Base-by-base conservation (phyloP, 2,329 filamentous ascomycete genomes). In the Cordyceps cateniannulata region DNA sequence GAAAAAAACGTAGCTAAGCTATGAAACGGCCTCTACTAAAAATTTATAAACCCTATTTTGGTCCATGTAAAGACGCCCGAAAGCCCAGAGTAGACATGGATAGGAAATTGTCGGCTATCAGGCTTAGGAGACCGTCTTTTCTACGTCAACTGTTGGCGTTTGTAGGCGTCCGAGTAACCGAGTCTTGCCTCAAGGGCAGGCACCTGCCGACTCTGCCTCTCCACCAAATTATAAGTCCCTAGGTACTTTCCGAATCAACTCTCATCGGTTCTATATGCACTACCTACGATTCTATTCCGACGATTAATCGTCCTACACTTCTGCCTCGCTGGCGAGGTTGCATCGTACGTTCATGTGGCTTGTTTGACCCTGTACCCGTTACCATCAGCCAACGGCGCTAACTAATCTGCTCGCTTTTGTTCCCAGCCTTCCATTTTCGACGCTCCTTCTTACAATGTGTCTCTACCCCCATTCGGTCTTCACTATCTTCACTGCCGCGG, bases 241-340 rank as follows among this genome's bases (percentile, higher is more conserved):
- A 42, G 14, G 5, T 9, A 6, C 12, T 3, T 1, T 16, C 16
- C 6, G 10, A 16, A 57, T 48, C 20, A 25, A n/a, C 16, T 18
- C 20, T 16, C 24, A 12, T 45, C 40, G 8, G 22, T 18, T 18
- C 40, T n/a, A 7, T 16, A 32, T 16, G 16, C 6, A 24, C 25
- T 14, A 45, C 2, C 9, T 49, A 8, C 16, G 9, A 25, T 35
- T 18, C 44, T 40, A 45, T 22, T 45, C 12, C n/a, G 6, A 25
- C 20, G 48, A 10, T 3, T 32, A 20, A 18, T 18, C 20, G 22
- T n/a, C 32, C 3, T 40, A 29, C 45, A 20, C 32, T 27, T 47
- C n/a, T 27, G 22, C 50, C 50, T 54, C 29, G 50, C 29, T 29
- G 58, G 50, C 58, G 29, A 48, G 58, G 42, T 54, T 60, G 50